A percentile compares a stretch with the other conserved stretches of the same genome.
Evolutionary conservation across 108 stramenopile species (phyloP).

Genomic region (Bacterosira constricta): DNA sequence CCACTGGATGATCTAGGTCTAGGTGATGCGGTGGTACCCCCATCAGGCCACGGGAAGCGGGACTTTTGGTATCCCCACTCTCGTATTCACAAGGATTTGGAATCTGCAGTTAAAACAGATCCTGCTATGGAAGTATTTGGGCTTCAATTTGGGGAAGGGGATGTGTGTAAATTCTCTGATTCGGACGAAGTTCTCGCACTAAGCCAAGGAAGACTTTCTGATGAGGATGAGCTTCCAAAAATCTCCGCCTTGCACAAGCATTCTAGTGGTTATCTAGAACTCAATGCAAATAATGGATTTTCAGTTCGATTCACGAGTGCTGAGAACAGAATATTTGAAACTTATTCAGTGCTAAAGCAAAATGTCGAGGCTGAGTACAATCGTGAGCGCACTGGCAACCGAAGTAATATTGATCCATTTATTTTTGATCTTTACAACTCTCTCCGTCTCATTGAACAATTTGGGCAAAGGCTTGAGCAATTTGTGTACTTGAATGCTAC

Average conservation of each 20-base stretch:
- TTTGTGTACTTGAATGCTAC: slow-evolving; percentile 30
- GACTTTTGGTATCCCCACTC: slow-evolving; percentile 69
- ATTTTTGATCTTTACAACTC: slow-evolving; percentile 66
- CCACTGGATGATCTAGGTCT: slow-evolving; percentile 58
- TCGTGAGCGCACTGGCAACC: slow-evolving; percentile 36
- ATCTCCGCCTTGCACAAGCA: slow-evolving; percentile 6
- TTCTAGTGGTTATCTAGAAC: slow-evolving; percentile 21
- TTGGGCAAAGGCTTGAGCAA: slow-evolving; percentile 56
- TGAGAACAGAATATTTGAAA: slow-evolving; percentile 39
- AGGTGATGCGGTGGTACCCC: slow-evolving; percentile 36
- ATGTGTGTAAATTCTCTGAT: slow-evolving; percentile 37
- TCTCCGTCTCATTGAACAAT: slow-evolving; percentile 72
- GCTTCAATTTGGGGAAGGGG: slow-evolving; percentile 26
- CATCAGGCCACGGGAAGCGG: slow-evolving; percentile 43
- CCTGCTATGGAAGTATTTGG: slow-evolving; percentile 41
- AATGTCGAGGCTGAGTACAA: slow-evolving; percentile 52
- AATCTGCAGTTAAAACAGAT: slow-evolving; percentile 34
- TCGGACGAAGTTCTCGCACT: slow-evolving; percentile 24
- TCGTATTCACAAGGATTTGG: slow-evolving; percentile 30
- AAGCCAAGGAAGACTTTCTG: slow-evolving; percentile 4
- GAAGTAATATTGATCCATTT: slow-evolving; percentile 63
- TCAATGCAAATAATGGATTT: slow-evolving; percentile 38
- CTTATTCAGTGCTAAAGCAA: slow-evolving; percentile 54
- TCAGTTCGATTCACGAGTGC: slow-evolving; percentile 61
- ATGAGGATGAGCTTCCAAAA: slow-evolving; percentile 26